Evolutionary conservation across 805 yeast species (phyloP).

Genomic region (Yamadazyma paraphyllophila): DNA sequence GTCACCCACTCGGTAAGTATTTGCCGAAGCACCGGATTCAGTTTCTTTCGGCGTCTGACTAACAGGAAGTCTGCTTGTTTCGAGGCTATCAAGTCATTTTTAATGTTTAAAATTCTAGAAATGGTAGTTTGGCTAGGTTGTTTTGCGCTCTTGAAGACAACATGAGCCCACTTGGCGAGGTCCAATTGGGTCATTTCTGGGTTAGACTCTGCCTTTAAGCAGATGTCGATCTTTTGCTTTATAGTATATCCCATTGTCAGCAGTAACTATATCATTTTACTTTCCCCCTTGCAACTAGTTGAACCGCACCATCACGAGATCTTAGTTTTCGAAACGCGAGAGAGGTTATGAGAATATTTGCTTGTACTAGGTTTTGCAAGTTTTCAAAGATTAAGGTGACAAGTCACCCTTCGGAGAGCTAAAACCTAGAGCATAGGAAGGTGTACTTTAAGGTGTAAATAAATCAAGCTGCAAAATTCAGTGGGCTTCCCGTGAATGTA

Average conservation of each 20-base stretch:
- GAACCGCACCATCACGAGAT: conserved; percentile 5
- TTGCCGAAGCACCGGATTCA: conserved; percentile 52
- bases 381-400: no score
- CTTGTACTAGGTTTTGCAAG: neutral
- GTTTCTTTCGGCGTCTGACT: conserved; percentile 53
- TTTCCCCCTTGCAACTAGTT: neutral
- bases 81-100: conserved; percentile 49
- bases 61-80: conserved; percentile 51
- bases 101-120: conserved; percentile 56
- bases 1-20: conserved; percentile 71
- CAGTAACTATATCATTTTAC: neutral
- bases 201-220: conserved; percentile 64
- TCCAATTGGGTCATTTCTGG: conserved; percentile 69
- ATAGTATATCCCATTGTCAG: conserved; percentile 55
- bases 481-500: no score
- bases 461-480: no score
- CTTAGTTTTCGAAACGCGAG: conserved; percentile 1
- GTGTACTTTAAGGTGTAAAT: no score
- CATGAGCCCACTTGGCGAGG: conserved; percentile 62
- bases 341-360: conserved; percentile 1
- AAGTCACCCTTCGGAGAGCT: no score
- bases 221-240: conserved; percentile 63
- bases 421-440: no score
- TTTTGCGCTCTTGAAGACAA: conserved; percentile 47
- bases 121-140: conserved; percentile 70